phyloP scores from a whole-genome alignment of 371 early-diverging fungal genomes.

The Entomophthora muscae region DNA sequence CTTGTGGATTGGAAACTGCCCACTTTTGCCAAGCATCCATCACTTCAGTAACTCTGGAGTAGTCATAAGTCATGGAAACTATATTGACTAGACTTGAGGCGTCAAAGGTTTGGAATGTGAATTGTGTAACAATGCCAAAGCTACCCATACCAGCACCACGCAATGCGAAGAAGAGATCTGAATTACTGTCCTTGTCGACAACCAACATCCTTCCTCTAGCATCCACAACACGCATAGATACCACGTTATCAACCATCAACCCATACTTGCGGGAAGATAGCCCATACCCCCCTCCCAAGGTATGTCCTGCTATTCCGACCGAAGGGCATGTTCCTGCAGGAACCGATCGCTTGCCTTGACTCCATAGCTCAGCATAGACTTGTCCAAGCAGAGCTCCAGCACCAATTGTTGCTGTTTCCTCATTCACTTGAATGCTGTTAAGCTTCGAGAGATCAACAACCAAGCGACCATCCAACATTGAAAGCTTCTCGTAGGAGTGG shows the following conservation, averaged over 20 bases:
- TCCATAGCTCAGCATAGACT: conserved; percentile 16
- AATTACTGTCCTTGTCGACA: conserved; percentile 19
- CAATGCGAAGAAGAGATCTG: conserved; percentile 36
- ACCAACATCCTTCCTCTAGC: conserved; percentile 24
- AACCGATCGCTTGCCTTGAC: conserved; percentile 13
- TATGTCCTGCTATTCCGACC: conserved; percentile 19
- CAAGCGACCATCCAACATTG: conserved; percentile 16
- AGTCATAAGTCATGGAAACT: not conserved
- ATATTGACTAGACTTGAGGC: conserved; percentile 13
- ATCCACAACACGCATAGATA: conserved; percentile 24
- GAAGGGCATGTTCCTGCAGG: conserved; percentile 20
- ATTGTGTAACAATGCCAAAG: conserved; percentile 30
- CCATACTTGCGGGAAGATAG: conserved; percentile 20
- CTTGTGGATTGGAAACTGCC: not conserved
- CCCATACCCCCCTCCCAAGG: conserved; percentile 25
- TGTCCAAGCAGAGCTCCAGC: conserved; percentile 19
- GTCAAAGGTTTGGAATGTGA: conserved; percentile 15
- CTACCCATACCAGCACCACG: conserved; percentile 36
- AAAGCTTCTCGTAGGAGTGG: conserved; percentile 20
- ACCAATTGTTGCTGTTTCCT: conserved; percentile 13
- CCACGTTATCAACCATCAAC: conserved; percentile 25
- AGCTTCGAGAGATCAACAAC: conserved; percentile 18
- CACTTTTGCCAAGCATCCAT: not conserved
- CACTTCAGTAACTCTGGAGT: not conserved
- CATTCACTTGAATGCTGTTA: conserved; percentile 11